Evolutionary conservation across 2,329 filamentous ascomycete genomes (phyloP).

Genomic region (Didymella pinodella): DNA sequence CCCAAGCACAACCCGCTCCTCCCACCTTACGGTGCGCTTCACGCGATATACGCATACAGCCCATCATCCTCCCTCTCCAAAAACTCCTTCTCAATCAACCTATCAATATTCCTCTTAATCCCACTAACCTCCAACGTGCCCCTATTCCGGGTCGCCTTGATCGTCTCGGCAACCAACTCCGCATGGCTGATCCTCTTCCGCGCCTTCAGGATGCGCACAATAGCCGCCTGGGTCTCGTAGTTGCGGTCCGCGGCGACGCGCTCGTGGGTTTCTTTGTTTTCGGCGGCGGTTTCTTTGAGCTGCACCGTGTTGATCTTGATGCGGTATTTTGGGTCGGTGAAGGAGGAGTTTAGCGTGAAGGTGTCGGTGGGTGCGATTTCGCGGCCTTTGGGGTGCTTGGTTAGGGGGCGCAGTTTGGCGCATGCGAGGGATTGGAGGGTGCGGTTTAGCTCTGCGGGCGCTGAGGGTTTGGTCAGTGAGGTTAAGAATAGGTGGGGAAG

Average conservation of each 20-base stretch:
- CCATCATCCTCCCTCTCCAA: constrained; percentile 50
- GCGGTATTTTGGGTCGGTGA: constrained; percentile 81
- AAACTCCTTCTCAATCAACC: constrained; percentile 63
- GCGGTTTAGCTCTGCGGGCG: constrained; percentile 80
- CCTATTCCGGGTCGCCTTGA: constrained; percentile 84
- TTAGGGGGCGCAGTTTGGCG: constrained; percentile 82
- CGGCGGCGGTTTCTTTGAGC: constrained; percentile 91
- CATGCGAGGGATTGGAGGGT: constrained; percentile 96
- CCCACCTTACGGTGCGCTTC: background rate
- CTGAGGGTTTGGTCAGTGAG: constrained; percentile 47
- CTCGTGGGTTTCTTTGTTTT: constrained; percentile 94
- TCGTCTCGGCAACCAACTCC: constrained; percentile 91
- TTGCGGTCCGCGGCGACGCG: constrained; percentile 87
- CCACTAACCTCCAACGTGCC: constrained; percentile 85
- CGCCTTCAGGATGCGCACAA: constrained; percentile 97
- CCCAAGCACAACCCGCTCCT: background rate
- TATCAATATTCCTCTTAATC: constrained; percentile 98
- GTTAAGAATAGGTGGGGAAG: background rate
- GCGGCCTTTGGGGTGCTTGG: constrained; percentile 82
- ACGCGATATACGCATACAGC: constrained; percentile 58
- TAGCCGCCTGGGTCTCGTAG: constrained; percentile 95
- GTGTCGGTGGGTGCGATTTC: constrained; percentile 82
- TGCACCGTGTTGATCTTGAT: constrained; percentile 99
- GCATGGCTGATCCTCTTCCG: constrained; percentile 85
- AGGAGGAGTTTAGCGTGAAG: constrained; percentile 81